Evolutionary conservation across 768 basidiomycete genomes (phyloP).

Genomic region (Antrodiella citrinella): DNA sequence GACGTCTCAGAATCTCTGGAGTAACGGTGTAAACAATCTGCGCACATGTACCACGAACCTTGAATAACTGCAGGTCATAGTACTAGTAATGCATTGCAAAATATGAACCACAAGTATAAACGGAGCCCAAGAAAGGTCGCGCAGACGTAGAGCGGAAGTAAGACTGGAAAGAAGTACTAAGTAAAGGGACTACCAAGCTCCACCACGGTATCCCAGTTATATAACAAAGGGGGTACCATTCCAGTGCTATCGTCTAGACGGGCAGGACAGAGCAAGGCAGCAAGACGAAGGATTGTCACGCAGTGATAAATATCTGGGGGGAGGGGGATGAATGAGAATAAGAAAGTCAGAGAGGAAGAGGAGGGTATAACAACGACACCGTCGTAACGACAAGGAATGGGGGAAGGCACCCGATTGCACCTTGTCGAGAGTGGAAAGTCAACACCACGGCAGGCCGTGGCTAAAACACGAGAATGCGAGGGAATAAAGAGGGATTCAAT

Average conservation of each 20-base stretch:
- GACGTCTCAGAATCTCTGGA: no score
- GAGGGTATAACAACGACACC: neutral
- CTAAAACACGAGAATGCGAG: neutral
- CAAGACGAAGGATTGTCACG: neutral
- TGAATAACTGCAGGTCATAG: no score
- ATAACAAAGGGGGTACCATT: neutral
- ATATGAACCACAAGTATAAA: neutral
- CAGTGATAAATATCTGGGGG: neutral
- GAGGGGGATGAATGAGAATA: neutral
- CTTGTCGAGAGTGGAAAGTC: neutral
- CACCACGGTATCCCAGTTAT: neutral
- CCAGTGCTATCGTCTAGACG: neutral
- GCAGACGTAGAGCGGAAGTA: neutral
- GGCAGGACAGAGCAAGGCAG: neutral
- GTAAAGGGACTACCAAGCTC: neutral
- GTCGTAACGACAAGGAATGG: neutral
- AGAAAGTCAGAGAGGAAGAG: neutral
- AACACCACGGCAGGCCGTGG: neutral
- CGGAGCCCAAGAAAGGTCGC: neutral
- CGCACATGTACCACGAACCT: no score
- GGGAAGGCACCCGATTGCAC: neutral
- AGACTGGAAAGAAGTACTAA: neutral
- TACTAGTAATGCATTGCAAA: neutral
- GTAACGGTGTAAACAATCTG: no score
- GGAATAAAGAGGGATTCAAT: neutral